Conservation (phyloP, 495 filamentous ascomycete genomes). For the Penicillium ochrochloron region DNA sequence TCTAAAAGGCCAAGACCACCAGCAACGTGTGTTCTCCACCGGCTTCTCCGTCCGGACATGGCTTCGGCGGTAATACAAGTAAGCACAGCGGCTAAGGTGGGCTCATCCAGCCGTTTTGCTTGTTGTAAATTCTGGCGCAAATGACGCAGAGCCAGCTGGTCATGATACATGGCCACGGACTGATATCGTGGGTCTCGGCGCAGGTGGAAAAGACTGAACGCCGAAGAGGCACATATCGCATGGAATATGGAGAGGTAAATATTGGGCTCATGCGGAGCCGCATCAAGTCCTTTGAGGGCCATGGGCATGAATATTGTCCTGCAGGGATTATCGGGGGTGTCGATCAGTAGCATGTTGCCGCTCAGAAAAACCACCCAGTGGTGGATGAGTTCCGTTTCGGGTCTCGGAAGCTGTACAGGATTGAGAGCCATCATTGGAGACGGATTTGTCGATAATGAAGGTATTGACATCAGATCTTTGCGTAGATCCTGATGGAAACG, state of each 20-base stretch:
- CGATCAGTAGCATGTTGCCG: slow-evolving; percentile 34
- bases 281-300: slow-evolving; percentile 30
- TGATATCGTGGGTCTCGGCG: slow-evolving; percentile 29
- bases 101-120: slow-evolving; percentile 26
- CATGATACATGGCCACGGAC: slow-evolving; percentile 33
- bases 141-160: slow-evolving; percentile 31
- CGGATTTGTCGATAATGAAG: background rate
- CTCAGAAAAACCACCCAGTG: slow-evolving; percentile 36
- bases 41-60: slow-evolving; percentile 33
- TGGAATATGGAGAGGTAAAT: slow-evolving; percentile 36
- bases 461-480: background rate
- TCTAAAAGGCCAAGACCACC: slow-evolving; percentile 33
- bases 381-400: slow-evolving; percentile 32
- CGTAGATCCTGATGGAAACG: background rate
- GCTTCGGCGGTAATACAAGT: slow-evolving; percentile 34
- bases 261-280: slow-evolving; percentile 18
- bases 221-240: slow-evolving; percentile 39
- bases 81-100: slow-evolving; percentile 28
- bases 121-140: slow-evolving; percentile 27
- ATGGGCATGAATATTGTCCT: slow-evolving; percentile 34
- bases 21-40: slow-evolving; percentile 35
- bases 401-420: slow-evolving; percentile 20
- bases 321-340: slow-evolving; percentile 32
- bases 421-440: slow-evolving; percentile 7
- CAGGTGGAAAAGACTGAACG: slow-evolving; percentile 34